Evolutionary conservation across 2,329 filamentous ascomycete genomes (phyloP).

Genomic region (Pseudopyrenochaeta lycopersici): DNA sequence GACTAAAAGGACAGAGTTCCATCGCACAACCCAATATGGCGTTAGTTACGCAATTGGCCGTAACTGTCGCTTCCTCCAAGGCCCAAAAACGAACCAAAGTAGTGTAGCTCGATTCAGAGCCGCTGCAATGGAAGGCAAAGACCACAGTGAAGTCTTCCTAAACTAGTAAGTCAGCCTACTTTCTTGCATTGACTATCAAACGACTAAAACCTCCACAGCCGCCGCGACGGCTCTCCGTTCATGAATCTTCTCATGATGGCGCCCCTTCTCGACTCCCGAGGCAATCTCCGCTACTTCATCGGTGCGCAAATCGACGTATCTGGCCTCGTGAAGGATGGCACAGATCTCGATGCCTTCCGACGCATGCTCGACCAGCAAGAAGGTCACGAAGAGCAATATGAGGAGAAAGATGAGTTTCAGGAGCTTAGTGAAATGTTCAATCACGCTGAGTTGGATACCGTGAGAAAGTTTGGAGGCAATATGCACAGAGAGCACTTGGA

Average conservation of each 20-base stretch:
- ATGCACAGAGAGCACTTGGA: constrained; percentile 66
- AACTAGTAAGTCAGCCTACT: constrained; percentile 67
- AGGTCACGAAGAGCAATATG: constrained; percentile 33
- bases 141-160: constrained; percentile 77
- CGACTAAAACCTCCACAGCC: constrained; percentile 51
- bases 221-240: constrained; percentile 78
- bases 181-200: neutral
- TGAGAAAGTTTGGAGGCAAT: constrained; percentile 69
- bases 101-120: constrained; percentile 70
- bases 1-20: constrained; percentile 67
- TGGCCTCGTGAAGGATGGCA: constrained; percentile 71
- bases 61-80: constrained; percentile 82
- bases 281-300: constrained; percentile 73
- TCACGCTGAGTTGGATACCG: constrained; percentile 70
- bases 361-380: constrained; percentile 55
- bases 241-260: constrained; percentile 81
- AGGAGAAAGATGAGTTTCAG: constrained; percentile 69
- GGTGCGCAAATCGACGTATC: constrained; percentile 78
- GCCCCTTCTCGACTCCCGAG: constrained; percentile 73
- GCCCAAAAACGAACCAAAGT: constrained; percentile 72
- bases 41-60: constrained; percentile 76
- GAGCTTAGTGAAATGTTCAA: constrained; percentile 76
- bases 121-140: constrained; percentile 69
- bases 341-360: constrained; percentile 70
- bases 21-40: constrained; percentile 78